These are phyloP conservation scores for Phytophthora macrochlamydospora DNA, from an alignment of 352 stramenopile genomes.

Conservation along the genomic window DNA sequence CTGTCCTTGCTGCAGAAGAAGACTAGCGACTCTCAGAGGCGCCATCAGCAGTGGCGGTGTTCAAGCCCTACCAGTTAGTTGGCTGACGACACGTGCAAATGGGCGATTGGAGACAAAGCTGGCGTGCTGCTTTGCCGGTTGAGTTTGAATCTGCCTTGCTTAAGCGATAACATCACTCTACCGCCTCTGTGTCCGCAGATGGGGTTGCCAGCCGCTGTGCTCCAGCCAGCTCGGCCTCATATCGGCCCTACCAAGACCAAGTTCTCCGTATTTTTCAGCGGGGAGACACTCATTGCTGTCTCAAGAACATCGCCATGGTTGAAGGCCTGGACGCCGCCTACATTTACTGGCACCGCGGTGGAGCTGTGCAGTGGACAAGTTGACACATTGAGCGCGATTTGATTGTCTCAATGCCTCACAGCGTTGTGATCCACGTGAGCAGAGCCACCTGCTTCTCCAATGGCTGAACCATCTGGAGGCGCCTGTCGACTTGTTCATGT, in stretches of 20 bases:
- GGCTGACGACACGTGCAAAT: too few species aligned
- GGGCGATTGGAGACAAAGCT: too few species aligned
- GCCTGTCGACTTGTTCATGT: slow-evolving; percentile 1
- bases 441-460: slow-evolving; percentile 20
- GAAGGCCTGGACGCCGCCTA: slow-evolving; percentile 7
- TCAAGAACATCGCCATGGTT: background rate
- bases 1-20: too few species aligned
- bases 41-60: too few species aligned
- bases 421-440: slow-evolving; percentile 17
- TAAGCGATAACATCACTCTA: too few species aligned
- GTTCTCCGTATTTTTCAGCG: background rate
- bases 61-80: too few species aligned
- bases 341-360: background rate
- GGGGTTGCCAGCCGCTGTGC: background rate
- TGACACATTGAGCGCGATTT: slow-evolving; percentile 24
- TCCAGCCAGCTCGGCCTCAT: background rate
- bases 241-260: background rate
- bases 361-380: background rate
- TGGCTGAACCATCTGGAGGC: slow-evolving; percentile 24
- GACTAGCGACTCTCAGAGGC: too few species aligned
- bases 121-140: too few species aligned
- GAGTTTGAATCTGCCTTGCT: too few species aligned
- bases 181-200: background rate
- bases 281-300: background rate
- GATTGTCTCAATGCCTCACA: slow-evolving; percentile 25